Base-by-base conservation (phyloP, 768 basidiomycete genomes). In the Rhodotorula kratochvilovae region DNA sequence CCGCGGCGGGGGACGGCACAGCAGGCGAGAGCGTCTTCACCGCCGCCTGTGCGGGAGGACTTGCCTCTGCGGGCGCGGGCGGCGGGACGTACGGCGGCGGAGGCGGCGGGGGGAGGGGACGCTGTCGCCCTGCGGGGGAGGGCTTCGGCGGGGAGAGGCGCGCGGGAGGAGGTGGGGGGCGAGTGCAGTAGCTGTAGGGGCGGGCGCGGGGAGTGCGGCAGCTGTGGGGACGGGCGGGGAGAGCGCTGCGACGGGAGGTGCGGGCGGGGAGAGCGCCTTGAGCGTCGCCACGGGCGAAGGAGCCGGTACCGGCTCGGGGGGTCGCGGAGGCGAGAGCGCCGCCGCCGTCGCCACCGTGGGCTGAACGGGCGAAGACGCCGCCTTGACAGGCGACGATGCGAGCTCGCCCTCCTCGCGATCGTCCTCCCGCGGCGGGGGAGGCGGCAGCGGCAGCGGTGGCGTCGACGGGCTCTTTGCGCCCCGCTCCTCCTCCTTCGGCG, bases 1-100 rank as follows among this genome's bases (percentile, higher is more conserved):
- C n/a, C 16, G 23, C 7, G 1, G 19, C 17, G 5, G 60, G 13
- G n/a, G n/a, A n/a, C n/a, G n/a, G n/a, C n/a, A n/a, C n/a, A n/a
- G n/a, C n/a, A n/a, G n/a, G n/a, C n/a, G n/a, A n/a, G n/a, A n/a
- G n/a, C n/a, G n/a, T n/a, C n/a, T n/a, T n/a, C n/a, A n/a, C n/a
- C n/a, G n/a, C n/a, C n/a, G n/a, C n/a, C n/a, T n/a, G n/a, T 29
- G 51, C 31, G 39, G 16, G 39, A 29, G 51, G n/a, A n/a, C n/a
- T n/a, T n/a, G n/a, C n/a, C n/a, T n/a, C n/a, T n/a, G n/a, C n/a
- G n/a, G 29, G 19, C 5, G 51, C 25, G 0, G 48, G 11, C 1
- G 48, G 62, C 27, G 62, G 53, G 42, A 63, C 16, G 25, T 63
- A 54, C 16, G 62, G 53, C 16, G 51, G 53, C 8, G 62, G 54